Evolutionary conservation across 306 rosid genomes (phyloP).

Genomic region (Cicer yamashitae): DNA sequence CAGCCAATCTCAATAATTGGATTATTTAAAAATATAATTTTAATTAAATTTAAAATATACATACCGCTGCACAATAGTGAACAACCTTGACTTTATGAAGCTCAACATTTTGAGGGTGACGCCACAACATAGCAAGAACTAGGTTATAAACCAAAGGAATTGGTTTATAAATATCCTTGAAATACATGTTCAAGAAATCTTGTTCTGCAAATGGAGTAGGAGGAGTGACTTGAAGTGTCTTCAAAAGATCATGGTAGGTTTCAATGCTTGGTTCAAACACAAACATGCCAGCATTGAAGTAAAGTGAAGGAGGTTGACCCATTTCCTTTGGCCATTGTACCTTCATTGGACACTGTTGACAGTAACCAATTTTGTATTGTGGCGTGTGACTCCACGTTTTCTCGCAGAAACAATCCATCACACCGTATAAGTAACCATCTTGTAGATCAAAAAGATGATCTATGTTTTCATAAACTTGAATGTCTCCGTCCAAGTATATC

Average conservation of each 20-base stretch:
- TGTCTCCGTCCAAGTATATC: conserved; percentile 85
- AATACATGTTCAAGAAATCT: conserved; percentile 77
- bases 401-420: conserved; percentile 90
- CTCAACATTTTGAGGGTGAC: conserved; percentile 73
- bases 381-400: conserved; percentile 78
- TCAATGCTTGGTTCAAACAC: conserved; percentile 64
- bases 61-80: conserved; percentile 81
- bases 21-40: too few relatives aligned
- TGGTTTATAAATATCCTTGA: conserved; percentile 59
- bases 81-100: conserved; percentile 64
- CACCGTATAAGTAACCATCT: conserved; percentile 62
- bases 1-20: too few relatives aligned
- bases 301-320: conserved; percentile 67
- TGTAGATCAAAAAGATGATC: conserved; percentile 72
- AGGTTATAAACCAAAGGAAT: conserved; percentile 65
- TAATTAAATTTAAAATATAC: not conserved
- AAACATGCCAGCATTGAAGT: conserved; percentile 90
- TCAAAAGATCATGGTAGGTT: conserved; percentile 56
- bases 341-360: conserved; percentile 76
- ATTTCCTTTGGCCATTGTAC: conserved; percentile 63
- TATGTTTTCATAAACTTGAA: conserved; percentile 69
- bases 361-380: conserved; percentile 68
- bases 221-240: conserved; percentile 48
- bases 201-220: conserved; percentile 85
- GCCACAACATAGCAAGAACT: conserved; percentile 84